Base-by-base conservation (phyloP, 1,139 yeast species). In the Yamadazyma epiphylla region DNA sequence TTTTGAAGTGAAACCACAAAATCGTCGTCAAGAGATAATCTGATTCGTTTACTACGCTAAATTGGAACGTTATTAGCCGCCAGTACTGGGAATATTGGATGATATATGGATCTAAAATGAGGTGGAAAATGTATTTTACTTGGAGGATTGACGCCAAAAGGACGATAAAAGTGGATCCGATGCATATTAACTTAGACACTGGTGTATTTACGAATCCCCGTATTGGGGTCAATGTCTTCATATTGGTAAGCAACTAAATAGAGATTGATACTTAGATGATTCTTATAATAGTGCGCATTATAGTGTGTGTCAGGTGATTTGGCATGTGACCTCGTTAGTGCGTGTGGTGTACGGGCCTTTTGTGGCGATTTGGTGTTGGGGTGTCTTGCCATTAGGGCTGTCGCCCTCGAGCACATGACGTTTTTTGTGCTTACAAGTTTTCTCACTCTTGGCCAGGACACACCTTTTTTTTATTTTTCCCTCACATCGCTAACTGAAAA, bases 61-160 rank as follows among this genome's bases (percentile, higher is more conserved):
- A 32, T 48, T 80, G 91, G 48, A 67, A 73, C 3, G 76, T 53
- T 4, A 69, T 29, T 10, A 81, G 43, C 28, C 94, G 59, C 88
- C 91, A 83, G 53, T 73, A 79, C 45, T 84, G 94, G 28, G 56
- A 45, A 65, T 84, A 82, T 34, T 69, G 64, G 9, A 66, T 45
- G 12, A 84, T 62, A 43, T 74, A 77, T 4, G 91, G 91, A 29
- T 69, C 74, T 26, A 80, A 64, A 14, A 74, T 58, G 24, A 80
- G 58, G 22, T 60, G 57, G 41, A 77, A 75, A 28, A 67, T 48
- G 37, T 78, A 76, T 49, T 82, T 82, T 32, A 66, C 45, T 28
- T 74, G 76, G 11, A 80, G 50, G 4, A 83, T 58, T 4, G 88
- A 74, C 3, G 80, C 61, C 4, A 60, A 32, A 11, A 83, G 45